phyloP scores from a whole-genome alignment of 2,329 filamentous ascomycete genomes.

The Aspergillus jensenii region DNA sequence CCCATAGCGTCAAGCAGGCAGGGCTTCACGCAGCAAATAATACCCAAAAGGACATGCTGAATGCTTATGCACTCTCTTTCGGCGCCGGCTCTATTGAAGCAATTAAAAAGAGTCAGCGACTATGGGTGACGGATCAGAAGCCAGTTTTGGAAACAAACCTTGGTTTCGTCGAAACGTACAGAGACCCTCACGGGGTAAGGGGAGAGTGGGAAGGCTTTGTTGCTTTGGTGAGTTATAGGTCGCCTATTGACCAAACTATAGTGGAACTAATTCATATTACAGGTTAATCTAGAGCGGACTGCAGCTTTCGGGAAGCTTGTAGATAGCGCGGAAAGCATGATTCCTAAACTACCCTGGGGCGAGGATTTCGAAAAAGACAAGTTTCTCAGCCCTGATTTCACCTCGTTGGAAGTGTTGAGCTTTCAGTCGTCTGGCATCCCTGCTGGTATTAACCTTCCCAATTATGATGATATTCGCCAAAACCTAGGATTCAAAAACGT shows the following conservation, averaged over 20 bases:
- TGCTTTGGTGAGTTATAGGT: slow-evolving; percentile 50
- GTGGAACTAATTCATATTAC: neutral
- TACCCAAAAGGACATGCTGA: slow-evolving; percentile 70
- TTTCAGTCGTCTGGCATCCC: slow-evolving; percentile 68
- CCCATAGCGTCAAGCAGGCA: slow-evolving; percentile 65
- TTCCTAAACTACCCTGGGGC: slow-evolving; percentile 85
- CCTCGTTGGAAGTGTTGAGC: slow-evolving; percentile 84
- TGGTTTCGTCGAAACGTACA: slow-evolving; percentile 82
- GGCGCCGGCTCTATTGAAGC: slow-evolving; percentile 70
- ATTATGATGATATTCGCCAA: slow-evolving; percentile 61
- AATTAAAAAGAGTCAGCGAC: slow-evolving; percentile 77
- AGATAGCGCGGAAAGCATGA: slow-evolving; percentile 74
- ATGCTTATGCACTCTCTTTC: slow-evolving; percentile 74
- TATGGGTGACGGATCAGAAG: slow-evolving; percentile 80
- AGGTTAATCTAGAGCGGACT: slow-evolving; percentile 84
- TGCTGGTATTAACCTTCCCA: slow-evolving; percentile 59
- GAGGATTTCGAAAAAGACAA: slow-evolving; percentile 93
- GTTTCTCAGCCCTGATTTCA: slow-evolving; percentile 94
- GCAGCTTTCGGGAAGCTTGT: slow-evolving; percentile 84
- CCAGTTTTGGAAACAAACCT: slow-evolving; percentile 78
- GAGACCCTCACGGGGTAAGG: slow-evolving; percentile 76
- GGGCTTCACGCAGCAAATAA: slow-evolving; percentile 70
- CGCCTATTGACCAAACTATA: too few species aligned
- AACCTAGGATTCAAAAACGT: slow-evolving; percentile 68
- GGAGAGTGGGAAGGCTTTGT: slow-evolving; percentile 87